Percentiles rank a stretch among this genome's conserved stretches.
Conservation (phyloP, 1,139 yeast species). For the Geotrichum histeridarum region DNA sequence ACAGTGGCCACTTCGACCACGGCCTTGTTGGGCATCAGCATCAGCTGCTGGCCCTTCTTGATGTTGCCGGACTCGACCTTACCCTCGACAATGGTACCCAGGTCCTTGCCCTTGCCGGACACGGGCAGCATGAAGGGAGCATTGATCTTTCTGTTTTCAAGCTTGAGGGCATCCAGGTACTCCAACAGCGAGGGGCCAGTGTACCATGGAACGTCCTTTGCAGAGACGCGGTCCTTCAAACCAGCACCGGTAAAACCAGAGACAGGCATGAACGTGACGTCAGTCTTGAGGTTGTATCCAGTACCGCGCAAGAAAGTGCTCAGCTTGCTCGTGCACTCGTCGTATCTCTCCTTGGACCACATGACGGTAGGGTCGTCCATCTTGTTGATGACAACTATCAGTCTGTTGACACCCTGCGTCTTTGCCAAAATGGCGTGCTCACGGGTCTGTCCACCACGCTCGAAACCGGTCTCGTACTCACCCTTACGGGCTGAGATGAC, state of each 20-base stretch:
- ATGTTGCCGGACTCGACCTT: conserved; percentile 94
- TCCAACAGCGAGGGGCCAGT: conserved; percentile 87
- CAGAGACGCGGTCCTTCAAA: conserved; percentile 73
- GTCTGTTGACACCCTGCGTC: conserved; percentile 94
- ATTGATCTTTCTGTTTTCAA: conserved; percentile 77
- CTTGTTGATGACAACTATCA: conserved; percentile 91
- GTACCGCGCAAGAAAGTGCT: conserved; percentile 76
- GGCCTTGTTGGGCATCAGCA: conserved; percentile 89
- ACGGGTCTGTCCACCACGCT: conserved; percentile 98
- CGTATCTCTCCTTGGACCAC: conserved; percentile 95
- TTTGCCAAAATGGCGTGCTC: conserved; percentile 97
- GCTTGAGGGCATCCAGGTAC: conserved; percentile 76
- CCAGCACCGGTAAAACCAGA: conserved; percentile 98
- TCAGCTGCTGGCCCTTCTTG: conserved; percentile 66
- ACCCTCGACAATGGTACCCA: conserved; percentile 97
- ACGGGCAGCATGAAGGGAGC: conserved; percentile 98
- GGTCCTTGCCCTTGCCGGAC: conserved; percentile 88
- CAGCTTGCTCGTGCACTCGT: conserved; percentile 86
- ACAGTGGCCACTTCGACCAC: conserved; percentile 79
- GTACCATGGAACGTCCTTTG: conserved; percentile 85
- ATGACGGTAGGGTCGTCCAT: conserved; percentile 97
- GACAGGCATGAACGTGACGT: conserved; percentile 90
- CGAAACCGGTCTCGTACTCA: conserved; percentile 98
- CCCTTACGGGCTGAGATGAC: conserved; percentile 98
- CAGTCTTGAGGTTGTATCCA: conserved; percentile 79